phyloP scores from a whole-genome alignment of 306 rosid genomes.

The Cucurbita argyrosperma region DNA sequence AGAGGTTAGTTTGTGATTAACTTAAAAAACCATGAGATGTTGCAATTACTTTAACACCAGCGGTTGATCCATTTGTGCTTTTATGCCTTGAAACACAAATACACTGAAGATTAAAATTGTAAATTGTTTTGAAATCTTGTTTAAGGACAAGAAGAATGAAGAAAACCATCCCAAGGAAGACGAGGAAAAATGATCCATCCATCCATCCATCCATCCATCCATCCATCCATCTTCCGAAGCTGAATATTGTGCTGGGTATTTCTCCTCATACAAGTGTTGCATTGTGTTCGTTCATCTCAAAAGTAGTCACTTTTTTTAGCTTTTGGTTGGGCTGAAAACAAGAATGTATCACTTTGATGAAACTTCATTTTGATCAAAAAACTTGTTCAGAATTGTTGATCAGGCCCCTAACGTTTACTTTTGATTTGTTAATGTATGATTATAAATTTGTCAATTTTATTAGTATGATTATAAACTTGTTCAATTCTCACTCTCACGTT shows the following conservation, averaged over 20 bases:
- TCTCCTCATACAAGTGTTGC: neutral
- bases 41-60: neutral
- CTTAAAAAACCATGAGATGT: neutral
- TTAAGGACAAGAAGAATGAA: conserved; percentile 63
- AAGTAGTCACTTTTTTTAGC: neutral
- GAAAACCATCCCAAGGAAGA: conserved; percentile 55
- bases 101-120: neutral
- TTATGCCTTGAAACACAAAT: neutral
- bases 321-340: neutral
- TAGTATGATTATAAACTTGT: too few species aligned
- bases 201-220: neutral
- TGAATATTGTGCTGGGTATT: neutral
- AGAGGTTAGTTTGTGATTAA: conserved; percentile 31
- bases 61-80: too few species aligned
- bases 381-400: too few species aligned
- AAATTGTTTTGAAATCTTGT: conserved; percentile 5
- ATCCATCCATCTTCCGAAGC: neutral
- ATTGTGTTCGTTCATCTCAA: neutral
- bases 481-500: too few species aligned
- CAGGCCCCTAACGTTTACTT: too few species aligned
- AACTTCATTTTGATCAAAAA: too few species aligned
- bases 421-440: too few species aligned
- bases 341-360: neutral
- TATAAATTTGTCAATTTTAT: too few species aligned
- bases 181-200: conserved; percentile 28